phyloP scores from a whole-genome alignment of 345 rosid genomes.

The Moringa oleifera region DNA sequence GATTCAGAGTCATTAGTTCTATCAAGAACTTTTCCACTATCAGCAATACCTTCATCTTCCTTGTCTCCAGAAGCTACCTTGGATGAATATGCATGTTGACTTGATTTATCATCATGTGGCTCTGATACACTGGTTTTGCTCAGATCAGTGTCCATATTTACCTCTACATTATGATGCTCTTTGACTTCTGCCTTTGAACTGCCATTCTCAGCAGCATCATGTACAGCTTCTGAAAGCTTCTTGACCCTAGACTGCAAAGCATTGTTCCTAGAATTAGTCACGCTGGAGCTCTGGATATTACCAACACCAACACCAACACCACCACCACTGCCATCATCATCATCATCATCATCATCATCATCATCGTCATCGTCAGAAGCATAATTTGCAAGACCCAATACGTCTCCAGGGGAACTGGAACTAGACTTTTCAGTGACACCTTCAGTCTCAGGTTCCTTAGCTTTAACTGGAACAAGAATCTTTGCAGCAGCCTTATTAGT shows the following conservation, averaged over 20 bases:
- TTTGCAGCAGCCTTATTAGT: constrained; percentile 47
- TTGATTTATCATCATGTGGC: constrained; percentile 21
- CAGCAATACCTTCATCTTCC: constrained; percentile 23
- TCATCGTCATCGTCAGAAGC: constrained; percentile 80
- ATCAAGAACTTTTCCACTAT: constrained; percentile 20
- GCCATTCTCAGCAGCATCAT: constrained; percentile 33
- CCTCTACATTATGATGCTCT: constrained; percentile 14
- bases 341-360: constrained; percentile 42
- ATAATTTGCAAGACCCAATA: constrained; percentile 91
- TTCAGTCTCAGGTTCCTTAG: constrained; percentile 29
- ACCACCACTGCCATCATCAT: constrained; percentile 53
- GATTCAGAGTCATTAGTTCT: constrained; percentile 21
- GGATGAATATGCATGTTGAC: constrained; percentile 16
- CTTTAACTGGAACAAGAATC: constrained; percentile 41
- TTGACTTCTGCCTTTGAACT: constrained; percentile 24
- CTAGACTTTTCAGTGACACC: constrained; percentile 44
- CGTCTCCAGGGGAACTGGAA: constrained; percentile 59
- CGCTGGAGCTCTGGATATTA: constrained; percentile 40
- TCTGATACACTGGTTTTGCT: constrained; percentile 15
- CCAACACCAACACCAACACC: constrained; percentile 43
- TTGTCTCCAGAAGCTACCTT: constrained; percentile 3
- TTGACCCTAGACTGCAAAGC: constrained; percentile 29
- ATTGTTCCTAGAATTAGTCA: constrained; percentile 25
- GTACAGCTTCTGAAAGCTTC: constrained; percentile 24
- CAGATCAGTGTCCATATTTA: constrained; percentile 17